Evolutionary conservation across 305 asterid species (phyloP).

Genomic region (Striga hermonthica): DNA sequence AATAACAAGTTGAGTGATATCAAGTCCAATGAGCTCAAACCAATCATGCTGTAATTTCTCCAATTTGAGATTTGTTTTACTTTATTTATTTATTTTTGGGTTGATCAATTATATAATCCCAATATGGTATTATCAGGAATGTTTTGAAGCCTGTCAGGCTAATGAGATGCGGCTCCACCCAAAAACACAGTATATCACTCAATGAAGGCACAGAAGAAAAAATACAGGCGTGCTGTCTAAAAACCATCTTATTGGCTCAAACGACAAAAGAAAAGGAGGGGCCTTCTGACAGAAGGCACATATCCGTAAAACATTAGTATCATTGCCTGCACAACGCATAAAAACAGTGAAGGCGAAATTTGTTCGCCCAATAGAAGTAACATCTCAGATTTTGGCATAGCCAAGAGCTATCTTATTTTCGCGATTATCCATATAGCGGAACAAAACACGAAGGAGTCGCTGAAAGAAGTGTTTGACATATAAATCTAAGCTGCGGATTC

Average conservation of each 20-base stretch:
- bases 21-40: too few species aligned
- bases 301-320: conserved; percentile 39
- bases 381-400: conserved; percentile 41
- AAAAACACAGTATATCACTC: too few species aligned
- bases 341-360: conserved; percentile 30
- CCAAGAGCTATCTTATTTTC: conserved; percentile 63
- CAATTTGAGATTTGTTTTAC: too few species aligned
- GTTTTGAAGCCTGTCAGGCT: too few species aligned
- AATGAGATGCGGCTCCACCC: too few species aligned
- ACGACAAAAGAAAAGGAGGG: conserved; percentile 37
- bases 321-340: conserved; percentile 28
- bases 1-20: too few species aligned
- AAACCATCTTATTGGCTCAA: conserved; percentile 44
- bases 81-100: too few species aligned
- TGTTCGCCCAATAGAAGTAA: conserved; percentile 35
- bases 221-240: conserved; percentile 46
- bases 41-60: too few species aligned
- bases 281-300: conserved; percentile 28
- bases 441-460: conserved; percentile 21
- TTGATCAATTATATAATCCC: too few species aligned
- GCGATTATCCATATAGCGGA: conserved; percentile 42
- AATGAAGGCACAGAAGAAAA: too few species aligned
- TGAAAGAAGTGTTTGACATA: conserved; percentile 5
- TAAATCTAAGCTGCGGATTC: conserved; percentile 70
- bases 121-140: too few species aligned